phyloP scores from a whole-genome alignment of 768 basidiomycete genomes.

The Tephrocybe sp. region DNA sequence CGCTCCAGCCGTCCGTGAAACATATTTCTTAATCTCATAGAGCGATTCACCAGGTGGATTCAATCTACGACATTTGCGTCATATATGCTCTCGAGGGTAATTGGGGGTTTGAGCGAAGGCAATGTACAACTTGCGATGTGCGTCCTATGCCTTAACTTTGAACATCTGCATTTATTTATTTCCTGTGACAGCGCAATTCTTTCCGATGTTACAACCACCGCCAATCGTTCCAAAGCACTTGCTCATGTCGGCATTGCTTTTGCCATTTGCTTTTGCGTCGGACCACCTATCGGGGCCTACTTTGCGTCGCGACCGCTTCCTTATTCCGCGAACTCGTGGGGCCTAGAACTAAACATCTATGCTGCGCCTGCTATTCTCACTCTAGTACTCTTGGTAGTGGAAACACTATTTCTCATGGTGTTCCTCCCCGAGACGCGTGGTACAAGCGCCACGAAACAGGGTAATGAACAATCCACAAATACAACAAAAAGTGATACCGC shows the following conservation, averaged over 20 bases:
- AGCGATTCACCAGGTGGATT: constrained; percentile 61
- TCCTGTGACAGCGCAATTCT: constrained; percentile 85
- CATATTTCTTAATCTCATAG: background rate
- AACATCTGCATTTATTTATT: background rate
- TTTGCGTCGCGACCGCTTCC: constrained; percentile 87
- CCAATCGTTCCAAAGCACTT: constrained; percentile 79
- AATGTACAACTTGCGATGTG: constrained; percentile 97
- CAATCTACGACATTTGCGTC: constrained; percentile 87
- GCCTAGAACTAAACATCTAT: constrained; percentile 80
- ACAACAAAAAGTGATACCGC: constrained; percentile 20
- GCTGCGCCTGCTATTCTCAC: constrained; percentile 87
- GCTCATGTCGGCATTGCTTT: constrained; percentile 96
- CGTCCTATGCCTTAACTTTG: constrained; percentile 26
- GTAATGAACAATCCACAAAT: constrained; percentile 19
- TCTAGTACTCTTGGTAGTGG: constrained; percentile 68
- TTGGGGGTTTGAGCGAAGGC: constrained; percentile 94
- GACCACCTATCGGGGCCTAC: constrained; percentile 94
- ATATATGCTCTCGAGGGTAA: constrained; percentile 84
- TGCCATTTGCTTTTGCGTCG: constrained; percentile 89
- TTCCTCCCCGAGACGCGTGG: constrained; percentile 87
- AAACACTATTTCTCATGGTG: constrained; percentile 75
- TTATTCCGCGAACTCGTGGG: constrained; percentile 48
- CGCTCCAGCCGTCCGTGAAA: constrained; percentile 23
- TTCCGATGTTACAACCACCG: constrained; percentile 82
- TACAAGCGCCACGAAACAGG: constrained; percentile 26